Evolutionary conservation across 345 rosid species (phyloP).

Genomic region (Barbarea vulgaris): DNA sequence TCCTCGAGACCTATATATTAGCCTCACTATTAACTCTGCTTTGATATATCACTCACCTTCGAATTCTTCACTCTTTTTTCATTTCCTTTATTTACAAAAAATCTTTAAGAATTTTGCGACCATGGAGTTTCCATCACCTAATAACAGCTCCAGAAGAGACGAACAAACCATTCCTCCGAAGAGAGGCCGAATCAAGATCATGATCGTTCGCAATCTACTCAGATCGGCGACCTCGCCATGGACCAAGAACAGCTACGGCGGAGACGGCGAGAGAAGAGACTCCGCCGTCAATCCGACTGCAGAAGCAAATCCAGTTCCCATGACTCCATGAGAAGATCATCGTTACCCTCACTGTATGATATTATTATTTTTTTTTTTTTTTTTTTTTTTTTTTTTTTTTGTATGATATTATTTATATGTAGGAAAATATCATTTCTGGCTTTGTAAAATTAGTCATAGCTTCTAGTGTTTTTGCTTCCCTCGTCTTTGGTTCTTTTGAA

Average conservation of each 20-base stretch:
- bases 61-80: neutral
- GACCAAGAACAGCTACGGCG: neutral
- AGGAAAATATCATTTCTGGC: neutral
- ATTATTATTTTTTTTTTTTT: too few species aligned
- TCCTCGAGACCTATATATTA: neutral
- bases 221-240: neutral
- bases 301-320: neutral
- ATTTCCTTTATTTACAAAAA: neutral
- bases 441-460: neutral
- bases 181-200: slow-evolving; percentile 32
- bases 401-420: neutral
- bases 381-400: too few species aligned
- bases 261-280: slow-evolving; percentile 3
- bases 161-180: slow-evolving; percentile 13
- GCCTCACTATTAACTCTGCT: neutral
- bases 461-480: neutral
- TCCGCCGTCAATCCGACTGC: neutral
- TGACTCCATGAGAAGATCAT: neutral
- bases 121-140: slow-evolving; percentile 23
- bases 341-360: neutral
- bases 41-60: neutral
- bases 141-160: neutral
- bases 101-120: neutral
- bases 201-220: slow-evolving; percentile 20
- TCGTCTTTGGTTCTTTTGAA: neutral